Evolutionary conservation across 495 filamentous ascomycete species (phyloP).

Genomic region (Tuber microsphaerosporum): DNA sequence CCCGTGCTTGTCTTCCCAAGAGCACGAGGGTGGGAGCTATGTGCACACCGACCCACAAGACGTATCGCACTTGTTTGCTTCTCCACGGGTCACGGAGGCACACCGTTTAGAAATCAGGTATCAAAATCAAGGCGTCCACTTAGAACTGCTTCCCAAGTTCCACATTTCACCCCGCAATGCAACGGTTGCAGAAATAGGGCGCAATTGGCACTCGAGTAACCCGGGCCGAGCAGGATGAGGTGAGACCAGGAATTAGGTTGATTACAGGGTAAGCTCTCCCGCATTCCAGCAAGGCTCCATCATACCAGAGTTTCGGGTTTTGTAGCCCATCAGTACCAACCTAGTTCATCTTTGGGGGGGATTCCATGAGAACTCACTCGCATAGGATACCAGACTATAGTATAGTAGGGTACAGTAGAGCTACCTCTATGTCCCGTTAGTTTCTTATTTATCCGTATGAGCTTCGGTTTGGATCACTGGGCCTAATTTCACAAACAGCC

Average conservation of each 20-base stretch:
- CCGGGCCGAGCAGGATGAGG: not conserved
- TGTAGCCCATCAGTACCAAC: not conserved
- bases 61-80: not conserved
- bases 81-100: not conserved
- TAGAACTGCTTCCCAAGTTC: not conserved
- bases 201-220: not conserved
- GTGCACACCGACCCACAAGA: not conserved
- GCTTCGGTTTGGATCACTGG: not conserved
- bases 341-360: not conserved
- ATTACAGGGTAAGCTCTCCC: not conserved
- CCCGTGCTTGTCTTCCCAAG: not conserved
- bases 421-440: not conserved
- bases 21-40: not conserved
- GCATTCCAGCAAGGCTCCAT: not conserved
- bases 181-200: not conserved
- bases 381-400: not conserved
- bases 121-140: not conserved
- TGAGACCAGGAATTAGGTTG: not conserved
- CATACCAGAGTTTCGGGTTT: not conserved
- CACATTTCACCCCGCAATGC: not conserved
- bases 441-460: not conserved
- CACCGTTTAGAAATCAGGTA: not conserved
- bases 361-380: not conserved
- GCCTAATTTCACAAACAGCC: no score
- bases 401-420: not conserved